Base-by-base conservation (phyloP, 2,329 filamentous ascomycete species). In the Rhynchosporium graminicola region DNA sequence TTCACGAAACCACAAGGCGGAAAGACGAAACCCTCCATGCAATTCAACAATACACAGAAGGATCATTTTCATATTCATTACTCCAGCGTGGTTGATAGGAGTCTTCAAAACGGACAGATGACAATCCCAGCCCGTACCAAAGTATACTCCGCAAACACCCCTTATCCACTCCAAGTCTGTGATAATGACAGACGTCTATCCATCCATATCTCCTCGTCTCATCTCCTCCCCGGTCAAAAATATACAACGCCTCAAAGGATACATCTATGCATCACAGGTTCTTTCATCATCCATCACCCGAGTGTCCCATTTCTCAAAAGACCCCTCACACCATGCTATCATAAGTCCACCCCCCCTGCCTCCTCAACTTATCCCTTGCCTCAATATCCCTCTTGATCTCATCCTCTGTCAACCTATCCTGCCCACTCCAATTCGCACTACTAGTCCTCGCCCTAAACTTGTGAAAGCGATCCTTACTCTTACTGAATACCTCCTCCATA, bases 401-500 rank as follows among this genome's bases (percentile, higher is more conserved):
- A 63, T 96, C 93, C 68, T 93, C 89, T 0, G 93, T 97, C 69
- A 99, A 80, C 59, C 82, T 78, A 75, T 99, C 96, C 3, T 88
- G 81, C 60, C 91, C 84, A 72, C 85, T 88, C 95, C 95, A 99
- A 78, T 97, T 96, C 42, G 96, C 96, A 76, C 92, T 97, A 70
- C 91, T 96, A 4, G 94, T 97, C 61, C 95, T 85, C 57, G 91
- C 88, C 20, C 96, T 86, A 82, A 97, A 98, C 73, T 92, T 91
- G 80, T 91, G 90, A 75, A 90, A 87, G 67, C 89, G 81, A 61
- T 94, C 92, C 75, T 92, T 92, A 76, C 90, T 93, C 75, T 92
- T 91, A 76, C 84, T 89, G 77, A 99, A 99, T 38, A 97, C 92
- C 74, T 98, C 93, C 72, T 99, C 96, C 88, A 99, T 95, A 72